Base-by-base conservation (phyloP, 2,329 filamentous ascomycete genomes). In the Fusarium sp. region DNA sequence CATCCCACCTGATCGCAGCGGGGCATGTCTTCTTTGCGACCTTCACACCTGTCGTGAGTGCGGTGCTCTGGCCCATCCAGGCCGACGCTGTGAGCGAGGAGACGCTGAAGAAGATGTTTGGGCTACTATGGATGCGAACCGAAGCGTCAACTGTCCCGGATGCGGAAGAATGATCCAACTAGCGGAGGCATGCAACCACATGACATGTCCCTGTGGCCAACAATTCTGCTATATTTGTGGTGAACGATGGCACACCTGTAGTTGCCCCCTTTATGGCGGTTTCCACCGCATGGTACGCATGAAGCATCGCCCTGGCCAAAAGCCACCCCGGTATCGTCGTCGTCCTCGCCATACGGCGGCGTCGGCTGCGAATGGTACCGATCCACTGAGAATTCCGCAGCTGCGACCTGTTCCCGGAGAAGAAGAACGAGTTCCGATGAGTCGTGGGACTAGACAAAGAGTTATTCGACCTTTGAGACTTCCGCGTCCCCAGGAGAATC, bases 201-300 rank as follows among this genome's bases (percentile, higher is more conserved):
- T 76, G 49, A 74, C 61, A 20, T 88, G 85, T 49, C 74, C 50
- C 3, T 88, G 86, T 49, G 70, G 78, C 0, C 71, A 77, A 0
- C 29, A 86, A n/a, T 88, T 87, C 68, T 87, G 85, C 68, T 86
- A 86, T 38, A 18, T 74, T 0, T 88, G 85, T 41, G 84, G 84
- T 7, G 16, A 20, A 0, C 5, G 0, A 6, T 86, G 84, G 84
- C 81, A 80, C 26, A 75, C 43, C 0, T 86, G 82, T 28, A 0
- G 0, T 0, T 86, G 84, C 53, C 60, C 37, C 3, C 2, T 8
- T 3, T 66, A 63, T 3, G 58, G 49, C 3, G 31, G 39, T 11
- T 52, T 48, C 13, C 12, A 74, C 2, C 37, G 15, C 0, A 64
- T 70, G 57, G 37, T 70, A 3, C 60, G 56, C 2, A 46, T 73